These are phyloP conservation scores for Plasmodium sp. DNA, from an alignment of 169 alveolate genomes.

Conservation along the genomic window DNA sequence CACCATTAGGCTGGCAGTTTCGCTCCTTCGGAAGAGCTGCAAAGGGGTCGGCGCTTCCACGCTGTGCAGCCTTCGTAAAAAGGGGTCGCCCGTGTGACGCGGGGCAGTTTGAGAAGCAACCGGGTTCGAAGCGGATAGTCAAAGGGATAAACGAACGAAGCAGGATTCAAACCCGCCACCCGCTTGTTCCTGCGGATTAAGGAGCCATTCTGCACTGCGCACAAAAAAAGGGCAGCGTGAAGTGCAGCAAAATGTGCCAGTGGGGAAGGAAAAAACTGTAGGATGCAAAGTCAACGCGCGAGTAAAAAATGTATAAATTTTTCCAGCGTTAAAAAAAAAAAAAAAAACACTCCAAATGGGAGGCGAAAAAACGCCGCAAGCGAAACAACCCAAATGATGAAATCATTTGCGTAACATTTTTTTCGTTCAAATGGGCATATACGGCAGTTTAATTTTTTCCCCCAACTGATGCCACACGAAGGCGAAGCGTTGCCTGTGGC, in stretches of 20 bases:
- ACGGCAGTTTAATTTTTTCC: background rate
- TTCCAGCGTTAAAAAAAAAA: background rate
- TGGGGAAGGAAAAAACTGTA: background rate
- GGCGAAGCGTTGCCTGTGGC: background rate
- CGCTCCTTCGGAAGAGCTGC: background rate
- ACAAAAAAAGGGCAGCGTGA: background rate
- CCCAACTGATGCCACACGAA: background rate
- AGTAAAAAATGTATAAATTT: background rate
- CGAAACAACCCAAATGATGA: background rate
- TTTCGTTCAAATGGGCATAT: background rate
- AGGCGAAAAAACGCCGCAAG: background rate
- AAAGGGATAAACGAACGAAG: background rate
- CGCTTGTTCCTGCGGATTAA: background rate
- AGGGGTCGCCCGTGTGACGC: background rate
- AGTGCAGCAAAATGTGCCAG: background rate
- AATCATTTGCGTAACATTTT: background rate
- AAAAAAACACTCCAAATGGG: background rate
- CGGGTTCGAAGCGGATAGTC: background rate
- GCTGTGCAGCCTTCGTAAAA: background rate
- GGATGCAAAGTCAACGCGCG: background rate
- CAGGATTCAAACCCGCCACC: background rate
- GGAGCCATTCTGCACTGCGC: background rate
- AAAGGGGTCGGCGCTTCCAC: background rate
- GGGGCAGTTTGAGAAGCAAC: background rate
- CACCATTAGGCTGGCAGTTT: background rate